A percentile compares a stretch with the other conserved stretches of the same genome.
These are phyloP conservation scores for Ustilago crameri DNA, from an alignment of 1,284 basidiomycete genomes.

Conservation along the genomic window DNA sequence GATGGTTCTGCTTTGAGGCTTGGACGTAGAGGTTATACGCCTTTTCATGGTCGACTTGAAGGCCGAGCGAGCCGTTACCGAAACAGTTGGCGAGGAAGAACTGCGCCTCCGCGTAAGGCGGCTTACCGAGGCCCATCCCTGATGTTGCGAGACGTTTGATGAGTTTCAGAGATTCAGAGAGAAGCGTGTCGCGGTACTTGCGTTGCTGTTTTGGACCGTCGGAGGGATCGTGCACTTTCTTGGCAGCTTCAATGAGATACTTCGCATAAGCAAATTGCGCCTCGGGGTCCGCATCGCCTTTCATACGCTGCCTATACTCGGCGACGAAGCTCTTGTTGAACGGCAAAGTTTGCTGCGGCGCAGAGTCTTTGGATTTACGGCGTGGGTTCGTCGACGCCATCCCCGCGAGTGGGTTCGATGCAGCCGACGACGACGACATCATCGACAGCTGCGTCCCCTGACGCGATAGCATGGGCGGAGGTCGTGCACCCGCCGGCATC, in stretches of 20 bases:
- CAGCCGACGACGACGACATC: conserved; percentile 24
- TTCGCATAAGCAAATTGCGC: conserved; percentile 98
- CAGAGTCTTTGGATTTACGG: conserved; percentile 57
- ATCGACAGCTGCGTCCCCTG: conserved; percentile 48
- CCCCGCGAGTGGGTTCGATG: conserved; percentile 19
- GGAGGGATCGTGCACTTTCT: conserved; percentile 72
- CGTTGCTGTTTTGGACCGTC: conserved; percentile 65
- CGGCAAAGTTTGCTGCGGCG: conserved; percentile 58
- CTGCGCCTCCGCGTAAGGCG: conserved; percentile 93
- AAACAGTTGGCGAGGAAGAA: conserved; percentile 98
- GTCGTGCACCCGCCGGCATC: conserved; percentile 11
- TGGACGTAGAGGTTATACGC: conserved; percentile 98
- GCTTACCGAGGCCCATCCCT: conserved; percentile 71
- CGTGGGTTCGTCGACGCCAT: conserved; percentile 34
- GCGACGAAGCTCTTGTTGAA: conserved; percentile 94
- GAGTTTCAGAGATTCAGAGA: conserved; percentile 89
- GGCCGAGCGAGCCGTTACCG: conserved; percentile 90
- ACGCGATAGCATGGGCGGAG: conserved; percentile 29
- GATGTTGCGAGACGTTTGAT: conserved; percentile 90
- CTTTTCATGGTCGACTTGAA: conserved; percentile 95
- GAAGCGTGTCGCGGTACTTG: conserved; percentile 88
- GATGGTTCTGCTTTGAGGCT: conserved; percentile 95
- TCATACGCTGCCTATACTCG: conserved; percentile 94
- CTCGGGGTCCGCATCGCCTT: conserved; percentile 96
- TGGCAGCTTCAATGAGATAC: conserved; percentile 98